A percentile compares a stretch with the other conserved stretches of the same genome.
phyloP scores from a whole-genome alignment of 768 basidiomycete species.

The Tylopilus sp. region DNA sequence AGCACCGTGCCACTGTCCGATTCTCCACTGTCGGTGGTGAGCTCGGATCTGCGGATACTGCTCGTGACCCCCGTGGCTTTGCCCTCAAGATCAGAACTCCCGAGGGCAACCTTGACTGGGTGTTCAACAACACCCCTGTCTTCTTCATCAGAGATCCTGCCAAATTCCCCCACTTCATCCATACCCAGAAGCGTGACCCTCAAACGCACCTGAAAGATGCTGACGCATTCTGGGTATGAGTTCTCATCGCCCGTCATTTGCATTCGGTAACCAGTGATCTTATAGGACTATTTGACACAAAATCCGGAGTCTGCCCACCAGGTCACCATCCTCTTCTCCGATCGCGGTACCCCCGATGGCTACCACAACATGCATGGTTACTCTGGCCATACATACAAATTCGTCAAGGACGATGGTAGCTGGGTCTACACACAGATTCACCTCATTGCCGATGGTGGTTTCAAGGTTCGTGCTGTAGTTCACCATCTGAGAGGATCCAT shows the following conservation, averaged over 20 bases:
- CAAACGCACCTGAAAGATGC: constrained; percentile 88
- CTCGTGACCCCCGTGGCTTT: constrained; percentile 92
- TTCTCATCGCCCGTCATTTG: background rate
- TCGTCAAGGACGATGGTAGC: constrained; percentile 79
- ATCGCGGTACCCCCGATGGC: constrained; percentile 91
- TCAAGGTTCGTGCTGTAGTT: constrained; percentile 50
- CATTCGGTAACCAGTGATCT: background rate
- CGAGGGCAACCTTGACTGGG: constrained; percentile 91
- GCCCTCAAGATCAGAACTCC: constrained; percentile 86
- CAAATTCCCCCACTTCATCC: constrained; percentile 93
- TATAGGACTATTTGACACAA: constrained; percentile 81
- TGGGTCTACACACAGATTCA: constrained; percentile 90
- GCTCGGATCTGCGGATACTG: constrained; percentile 84
- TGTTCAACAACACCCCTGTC: constrained; percentile 89
- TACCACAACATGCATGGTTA: constrained; percentile 88
- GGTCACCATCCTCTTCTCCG: constrained; percentile 88
- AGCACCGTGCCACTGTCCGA: constrained; percentile 72
- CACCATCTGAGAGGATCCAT: background rate
- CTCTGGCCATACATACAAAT: constrained; percentile 89
- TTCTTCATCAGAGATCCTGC: constrained; percentile 87
- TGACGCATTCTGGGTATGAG: constrained; percentile 74
- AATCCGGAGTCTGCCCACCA: constrained; percentile 90
- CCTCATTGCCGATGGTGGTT: constrained; percentile 71
- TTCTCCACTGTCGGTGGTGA: constrained; percentile 96
- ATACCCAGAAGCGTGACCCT: constrained; percentile 89